These are phyloP conservation scores for Nothopassalora personata DNA, from an alignment of 2,329 filamentous ascomycete genomes.

Conservation along the genomic window DNA sequence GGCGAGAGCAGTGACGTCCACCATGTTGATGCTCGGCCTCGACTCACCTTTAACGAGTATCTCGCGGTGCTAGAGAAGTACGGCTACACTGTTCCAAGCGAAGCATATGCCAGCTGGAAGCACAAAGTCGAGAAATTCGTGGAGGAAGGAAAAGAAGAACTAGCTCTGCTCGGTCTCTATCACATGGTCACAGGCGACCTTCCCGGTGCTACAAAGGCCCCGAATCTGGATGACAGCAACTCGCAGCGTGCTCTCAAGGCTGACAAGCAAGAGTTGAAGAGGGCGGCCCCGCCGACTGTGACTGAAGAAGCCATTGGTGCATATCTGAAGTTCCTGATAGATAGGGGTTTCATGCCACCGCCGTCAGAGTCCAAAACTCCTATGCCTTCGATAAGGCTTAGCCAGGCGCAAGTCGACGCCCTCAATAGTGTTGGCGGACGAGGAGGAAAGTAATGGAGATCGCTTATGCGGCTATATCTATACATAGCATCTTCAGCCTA, in stretches of 20 bases:
- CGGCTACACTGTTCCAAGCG: conserved; percentile 64
- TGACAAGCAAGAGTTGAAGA: conserved; percentile 38
- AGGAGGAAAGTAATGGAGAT: conserved; percentile 30
- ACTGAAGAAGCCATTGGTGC: conserved; percentile 56
- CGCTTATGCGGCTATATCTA: too few species aligned
- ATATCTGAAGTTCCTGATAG: conserved; percentile 59
- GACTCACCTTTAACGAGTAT: conserved; percentile 72
- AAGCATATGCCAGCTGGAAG: conserved; percentile 66
- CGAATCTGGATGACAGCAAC: conserved; percentile 69
- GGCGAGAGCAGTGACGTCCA: conserved; percentile 49
- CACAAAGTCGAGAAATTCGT: conserved; percentile 64
- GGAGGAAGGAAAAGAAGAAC: conserved; percentile 59
- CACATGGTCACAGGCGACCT: conserved; percentile 67
- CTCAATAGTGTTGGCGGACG: conserved; percentile 51
- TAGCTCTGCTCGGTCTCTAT: conserved; percentile 69
- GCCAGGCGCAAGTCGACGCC: conserved; percentile 45
- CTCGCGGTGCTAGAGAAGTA: conserved; percentile 65
- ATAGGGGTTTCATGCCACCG: conserved; percentile 56
- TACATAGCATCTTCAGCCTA: too few species aligned
- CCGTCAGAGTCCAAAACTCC: conserved; percentile 32
- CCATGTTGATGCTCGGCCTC: conserved; percentile 74
- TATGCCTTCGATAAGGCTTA: conserved; percentile 44
- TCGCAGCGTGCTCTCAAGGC: conserved; percentile 58
- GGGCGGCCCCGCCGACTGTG: conserved; percentile 52
- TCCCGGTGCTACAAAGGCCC: conserved; percentile 64